phyloP scores from a whole-genome alignment of 1,284 basidiomycete genomes.

The Anthracocystis panici-leucophaei region DNA sequence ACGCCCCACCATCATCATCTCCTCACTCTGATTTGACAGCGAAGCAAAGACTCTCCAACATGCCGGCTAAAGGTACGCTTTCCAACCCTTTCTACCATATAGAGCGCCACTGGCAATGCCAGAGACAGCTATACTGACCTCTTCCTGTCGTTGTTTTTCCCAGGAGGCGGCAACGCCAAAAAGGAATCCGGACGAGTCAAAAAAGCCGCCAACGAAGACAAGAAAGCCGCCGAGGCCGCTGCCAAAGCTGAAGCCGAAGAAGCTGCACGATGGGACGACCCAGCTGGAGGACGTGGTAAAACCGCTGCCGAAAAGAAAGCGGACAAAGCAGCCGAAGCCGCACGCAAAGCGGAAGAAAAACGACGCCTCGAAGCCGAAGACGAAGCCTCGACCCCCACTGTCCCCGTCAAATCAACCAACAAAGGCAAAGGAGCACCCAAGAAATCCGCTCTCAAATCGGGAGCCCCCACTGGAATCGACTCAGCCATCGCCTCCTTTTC shows the following conservation, averaged over 20 bases:
- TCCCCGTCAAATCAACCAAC: slow-evolving; percentile 74
- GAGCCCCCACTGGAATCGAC: slow-evolving; percentile 46
- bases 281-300: slow-evolving; percentile 74
- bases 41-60: slow-evolving; percentile 1
- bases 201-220: slow-evolving; percentile 92
- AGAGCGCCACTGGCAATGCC: no score
- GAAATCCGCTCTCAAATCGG: slow-evolving; percentile 43
- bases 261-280: slow-evolving; percentile 80
- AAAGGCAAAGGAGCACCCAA: slow-evolving; percentile 72
- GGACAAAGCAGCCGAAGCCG: slow-evolving; percentile 72
- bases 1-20: background rate
- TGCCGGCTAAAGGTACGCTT: slow-evolving; percentile 36
- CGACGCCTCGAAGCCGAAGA: slow-evolving; percentile 79
- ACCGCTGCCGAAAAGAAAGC: slow-evolving; percentile 82
- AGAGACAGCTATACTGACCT: no score
- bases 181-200: slow-evolving; percentile 74
- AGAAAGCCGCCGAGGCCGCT: slow-evolving; percentile 75
- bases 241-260: slow-evolving; percentile 79
- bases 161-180: slow-evolving; percentile 48
- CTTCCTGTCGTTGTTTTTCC: no score
- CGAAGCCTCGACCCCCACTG: slow-evolving; percentile 78
- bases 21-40: background rate
- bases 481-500: slow-evolving; percentile 73
- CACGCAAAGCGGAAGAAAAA: slow-evolving; percentile 73
- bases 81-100: background rate